Conservation (phyloP, 148 eudicot genomes). For the Persicaria tinctoria region DNA sequence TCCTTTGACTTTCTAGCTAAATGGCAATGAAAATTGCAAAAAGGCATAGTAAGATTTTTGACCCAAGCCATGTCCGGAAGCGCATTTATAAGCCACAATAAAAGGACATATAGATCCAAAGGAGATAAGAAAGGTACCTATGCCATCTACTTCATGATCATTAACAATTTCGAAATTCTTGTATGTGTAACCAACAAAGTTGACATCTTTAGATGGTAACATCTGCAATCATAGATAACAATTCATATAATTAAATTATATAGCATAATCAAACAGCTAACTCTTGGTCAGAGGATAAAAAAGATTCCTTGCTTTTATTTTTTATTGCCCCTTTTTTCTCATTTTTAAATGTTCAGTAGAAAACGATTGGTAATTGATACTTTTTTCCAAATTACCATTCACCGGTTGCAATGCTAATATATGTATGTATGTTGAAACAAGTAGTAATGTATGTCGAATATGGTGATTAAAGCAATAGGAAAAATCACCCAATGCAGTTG, state of each 20-base stretch:
- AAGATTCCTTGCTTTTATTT: neutral
- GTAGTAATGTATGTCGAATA: neutral
- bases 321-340: neutral
- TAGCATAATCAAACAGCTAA: neutral
- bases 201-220: constrained; percentile 87
- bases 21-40: neutral
- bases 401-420: neutral
- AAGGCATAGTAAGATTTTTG: neutral
- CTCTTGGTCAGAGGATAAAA: neutral
- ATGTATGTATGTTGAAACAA: neutral
- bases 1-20: neutral
- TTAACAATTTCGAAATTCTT: constrained; percentile 90
- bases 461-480: neutral
- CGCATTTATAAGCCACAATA: neutral
- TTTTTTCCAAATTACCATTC: neutral
- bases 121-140: constrained; percentile 33
- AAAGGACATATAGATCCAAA: neutral
- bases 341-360: neutral
- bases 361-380: neutral
- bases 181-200: constrained; percentile 89
- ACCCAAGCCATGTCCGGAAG: neutral
- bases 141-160: constrained; percentile 84
- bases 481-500: neutral
- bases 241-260: neutral
- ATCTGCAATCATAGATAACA: constrained; percentile 39